Evolutionary conservation across 495 filamentous ascomycete species (phyloP), one percentile per base, ranked within the genome.

Genomic region (Penicillium macrosclerotiorum): DNA sequence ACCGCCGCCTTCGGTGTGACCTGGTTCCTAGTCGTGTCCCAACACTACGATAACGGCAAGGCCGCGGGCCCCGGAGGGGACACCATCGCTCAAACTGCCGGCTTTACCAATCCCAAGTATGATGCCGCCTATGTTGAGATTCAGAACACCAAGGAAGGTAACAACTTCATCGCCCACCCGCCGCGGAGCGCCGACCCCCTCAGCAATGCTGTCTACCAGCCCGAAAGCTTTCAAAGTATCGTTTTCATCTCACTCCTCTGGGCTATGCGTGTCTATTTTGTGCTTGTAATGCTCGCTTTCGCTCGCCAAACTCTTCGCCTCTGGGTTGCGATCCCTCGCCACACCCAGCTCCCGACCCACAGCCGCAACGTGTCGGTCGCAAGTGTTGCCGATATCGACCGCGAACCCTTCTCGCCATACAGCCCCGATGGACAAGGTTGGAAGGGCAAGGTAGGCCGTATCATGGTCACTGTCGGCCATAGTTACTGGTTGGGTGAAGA

Each of bases 21-120:
- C 9, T 96, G 90, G 90, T 95, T 92, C 68, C 63, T 89, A 8
- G 78, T 86, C 9, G 69, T 85, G 32, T 79, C 81, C 17, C 73
- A 79, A 36, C 68, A 80, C 52, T 69, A 74, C 46, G 70, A 73
- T 34, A 68, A 68, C 53, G 61, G 63, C 25, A 60, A 64, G 14
- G 67, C 31, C 47, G 62, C 66, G 2, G 68, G 71, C 3, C 63
- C 69, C 5, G 74, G 73, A 3, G 61, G 65, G 35, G 62, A 65
- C 16, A 84, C 77, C 2, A 86, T 89, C 38, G 75, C 74, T 14
- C 72, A 82, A 39, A 82, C 77, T 4, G 75, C 85, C n/a, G 84
- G 85, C 22, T 86, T 89, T 60, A 86, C 83, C 13, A 74, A 51
- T 50, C 80, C 85, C 20, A 73, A 80, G 43, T 80, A 79, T 64